A percentile compares a stretch with the other conserved stretches of the same genome.
phyloP scores from a whole-genome alignment of 1,139 yeast species.

The Lodderomyces orthopsilosis region DNA sequence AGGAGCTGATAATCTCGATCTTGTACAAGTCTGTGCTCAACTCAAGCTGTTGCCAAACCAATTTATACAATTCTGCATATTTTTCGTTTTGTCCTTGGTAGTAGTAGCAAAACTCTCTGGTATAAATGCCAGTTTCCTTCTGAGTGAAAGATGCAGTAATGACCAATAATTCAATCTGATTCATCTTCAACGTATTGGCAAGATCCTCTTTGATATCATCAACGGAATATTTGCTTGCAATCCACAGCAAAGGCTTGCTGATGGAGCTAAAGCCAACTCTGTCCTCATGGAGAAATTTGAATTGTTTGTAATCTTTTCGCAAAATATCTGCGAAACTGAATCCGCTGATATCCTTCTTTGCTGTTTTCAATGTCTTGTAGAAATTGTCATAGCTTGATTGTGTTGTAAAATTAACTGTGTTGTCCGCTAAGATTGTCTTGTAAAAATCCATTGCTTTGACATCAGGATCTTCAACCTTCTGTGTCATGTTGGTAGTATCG shows the following conservation, averaged over 20 bases:
- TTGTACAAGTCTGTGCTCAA: conserved; percentile 23
- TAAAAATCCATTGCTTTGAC: conserved; percentile 39
- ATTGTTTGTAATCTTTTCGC: conserved; percentile 81
- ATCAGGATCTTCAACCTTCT: conserved; percentile 59
- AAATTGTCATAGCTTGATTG: conserved; percentile 13
- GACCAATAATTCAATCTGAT: conserved; percentile 51
- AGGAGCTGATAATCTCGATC: conserved; percentile 13
- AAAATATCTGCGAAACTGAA: conserved; percentile 59
- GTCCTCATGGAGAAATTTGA: conserved; percentile 40
- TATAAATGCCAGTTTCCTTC: conserved; percentile 37
- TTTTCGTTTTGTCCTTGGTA: conserved; percentile 12
- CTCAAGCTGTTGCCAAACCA: conserved; percentile 28
- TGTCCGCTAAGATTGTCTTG: conserved; percentile 15
- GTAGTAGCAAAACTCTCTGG: conserved; percentile 57
- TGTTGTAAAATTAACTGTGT: conserved; percentile 1
- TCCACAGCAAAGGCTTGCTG: conserved; percentile 64
- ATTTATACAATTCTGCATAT: conserved; percentile 25
- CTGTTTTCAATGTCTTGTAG: conserved; percentile 43
- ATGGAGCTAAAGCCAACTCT: conserved; percentile 75
- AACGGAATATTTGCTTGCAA: conserved; percentile 31
- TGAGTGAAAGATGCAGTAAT: conserved; percentile 62
- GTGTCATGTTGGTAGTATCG: conserved; percentile 66
- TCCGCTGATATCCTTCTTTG: conserved; percentile 64
- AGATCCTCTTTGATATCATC: conserved; percentile 40
- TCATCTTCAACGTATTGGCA: conserved; percentile 29